Percentiles rank a stretch among this genome's conserved stretches.
These are phyloP conservation scores for Tetradesmus lagerheimii DNA, from an alignment of 139 green algal genomes.

Conservation along the genomic window DNA sequence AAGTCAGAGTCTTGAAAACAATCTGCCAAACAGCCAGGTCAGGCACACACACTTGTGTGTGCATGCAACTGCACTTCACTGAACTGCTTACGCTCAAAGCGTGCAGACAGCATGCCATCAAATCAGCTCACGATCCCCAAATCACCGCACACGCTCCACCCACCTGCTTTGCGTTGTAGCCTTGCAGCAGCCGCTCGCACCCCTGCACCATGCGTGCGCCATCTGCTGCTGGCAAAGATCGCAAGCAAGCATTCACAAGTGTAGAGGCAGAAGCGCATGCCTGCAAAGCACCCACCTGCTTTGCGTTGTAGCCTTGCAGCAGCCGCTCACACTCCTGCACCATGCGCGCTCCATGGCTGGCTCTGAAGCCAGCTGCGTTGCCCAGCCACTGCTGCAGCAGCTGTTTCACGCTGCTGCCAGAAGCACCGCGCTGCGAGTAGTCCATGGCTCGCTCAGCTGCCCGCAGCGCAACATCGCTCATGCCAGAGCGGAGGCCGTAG, in stretches of 20 bases:
- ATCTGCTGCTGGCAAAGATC: too few species aligned
- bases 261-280: too few species aligned
- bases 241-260: too few species aligned
- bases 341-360: slow-evolving; percentile 38
- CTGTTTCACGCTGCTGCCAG: slow-evolving; percentile 11
- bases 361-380: slow-evolving; percentile 48
- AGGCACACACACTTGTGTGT: too few species aligned
- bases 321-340: slow-evolving; percentile 51
- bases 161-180: slow-evolving; percentile 34
- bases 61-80: too few species aligned
- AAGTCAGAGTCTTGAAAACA: too few species aligned
- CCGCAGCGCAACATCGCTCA: slow-evolving; percentile 65
- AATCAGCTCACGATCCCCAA: too few species aligned
- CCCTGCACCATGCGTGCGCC: slow-evolving; percentile 44
- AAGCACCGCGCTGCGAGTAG: neutral
- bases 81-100: too few species aligned
- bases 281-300: too few species aligned
- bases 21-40: too few species aligned
- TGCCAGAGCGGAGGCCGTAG: slow-evolving; percentile 78
- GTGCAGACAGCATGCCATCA: neutral
- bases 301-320: slow-evolving; percentile 26
- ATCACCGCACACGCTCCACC: too few species aligned
- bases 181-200: slow-evolving; percentile 46
- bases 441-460: slow-evolving; percentile 64
- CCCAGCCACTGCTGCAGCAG: slow-evolving; percentile 64